Conservation (phyloP, 176 grass and related monocot species). For the Microstegium vimineum region DNA sequence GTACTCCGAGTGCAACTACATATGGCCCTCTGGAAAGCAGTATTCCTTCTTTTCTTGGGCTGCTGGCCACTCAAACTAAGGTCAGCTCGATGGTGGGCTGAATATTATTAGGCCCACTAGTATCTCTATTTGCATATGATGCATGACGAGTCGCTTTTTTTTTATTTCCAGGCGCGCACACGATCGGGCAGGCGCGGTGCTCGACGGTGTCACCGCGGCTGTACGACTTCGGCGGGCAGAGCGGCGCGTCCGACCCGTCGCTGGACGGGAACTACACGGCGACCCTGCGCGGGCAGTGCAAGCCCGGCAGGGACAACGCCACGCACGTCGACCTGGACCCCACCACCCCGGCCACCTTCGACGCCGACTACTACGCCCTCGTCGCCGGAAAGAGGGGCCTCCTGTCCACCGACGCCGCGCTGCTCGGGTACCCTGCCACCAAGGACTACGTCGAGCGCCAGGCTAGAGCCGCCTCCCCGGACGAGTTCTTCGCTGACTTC, state of each 20-base stretch:
- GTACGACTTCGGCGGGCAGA: constrained; percentile 28
- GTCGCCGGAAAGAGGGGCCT: constrained; percentile 12
- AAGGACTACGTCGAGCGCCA: constrained; percentile 37
- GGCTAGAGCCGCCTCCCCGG: not conserved
- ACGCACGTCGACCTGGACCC: constrained; percentile 36
- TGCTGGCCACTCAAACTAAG: no score
- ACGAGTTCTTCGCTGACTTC: constrained; percentile 44
- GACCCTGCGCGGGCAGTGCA: constrained; percentile 20
- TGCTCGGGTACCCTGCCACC: constrained; percentile 21
- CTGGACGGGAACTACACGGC: constrained; percentile 39
- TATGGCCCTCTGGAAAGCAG: no score
- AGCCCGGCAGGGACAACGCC: not conserved
- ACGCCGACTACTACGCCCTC: constrained; percentile 37
- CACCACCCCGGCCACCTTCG: constrained; percentile 1
- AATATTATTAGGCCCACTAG: no score
- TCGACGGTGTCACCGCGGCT: constrained; percentile 35
- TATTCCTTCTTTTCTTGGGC: no score
- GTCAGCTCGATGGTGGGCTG: no score
- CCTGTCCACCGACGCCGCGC: constrained; percentile 37
- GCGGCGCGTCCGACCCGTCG: constrained; percentile 2
- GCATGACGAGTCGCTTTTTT: no score
- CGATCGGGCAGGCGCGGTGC: constrained; percentile 44
- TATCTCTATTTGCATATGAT: no score
- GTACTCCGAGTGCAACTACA: no score
- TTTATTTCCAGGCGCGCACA: constrained; percentile 24